Base-by-base conservation (phyloP, 139 green algal genomes). In the Chlamydomonas sp. region DNA sequence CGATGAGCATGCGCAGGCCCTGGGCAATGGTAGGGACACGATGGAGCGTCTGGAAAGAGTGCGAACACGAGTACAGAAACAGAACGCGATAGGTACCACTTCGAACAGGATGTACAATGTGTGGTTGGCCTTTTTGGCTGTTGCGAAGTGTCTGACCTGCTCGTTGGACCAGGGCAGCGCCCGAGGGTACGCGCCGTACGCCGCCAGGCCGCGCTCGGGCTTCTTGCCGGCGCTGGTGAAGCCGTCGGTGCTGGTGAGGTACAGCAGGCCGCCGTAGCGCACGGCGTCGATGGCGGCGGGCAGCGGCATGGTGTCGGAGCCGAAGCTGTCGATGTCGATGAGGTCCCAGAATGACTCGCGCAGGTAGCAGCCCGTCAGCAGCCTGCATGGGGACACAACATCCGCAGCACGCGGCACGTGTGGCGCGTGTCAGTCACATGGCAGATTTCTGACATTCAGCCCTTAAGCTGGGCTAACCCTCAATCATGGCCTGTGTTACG, bases 191-290 rank as follows among this genome's bases (percentile, higher is more conserved):
- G 78, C 77, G 71, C 93, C 93, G 84, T 96, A 96, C 1, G 92
- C 91, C 14, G 92, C 90, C 57, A 96, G 80, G 0, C 86, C 82
- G 0, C 90, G 86, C 58, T 80, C 67, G 4, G 93, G 93, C 4
- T 88, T 80, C 58, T 90, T 90, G 62, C 95, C 93, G 72, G 69
- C 60, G 49, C 66, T 84, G 20, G 72, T 83, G 77, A 96, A 91
- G 82, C 94, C 95, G 86, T 96, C 95, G 0, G 95, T 97, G 73
- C 74, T 91, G 16, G 95, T 97, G 76, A 95, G 88, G 90, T 96
- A 97, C 10, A 97, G 87, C 91, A 97, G 86, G 9, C 95, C 84
- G n/a, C 75, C 84, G 71, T 86, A 91, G 57, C 79, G 75, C 49
- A 94, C 64, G 58, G 90, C 86, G 49, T 87, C 85, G 4, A 96